Conservation (phyloP, 371 early-diverging fungal species). For the Choanephora cucurbitarum region DNA sequence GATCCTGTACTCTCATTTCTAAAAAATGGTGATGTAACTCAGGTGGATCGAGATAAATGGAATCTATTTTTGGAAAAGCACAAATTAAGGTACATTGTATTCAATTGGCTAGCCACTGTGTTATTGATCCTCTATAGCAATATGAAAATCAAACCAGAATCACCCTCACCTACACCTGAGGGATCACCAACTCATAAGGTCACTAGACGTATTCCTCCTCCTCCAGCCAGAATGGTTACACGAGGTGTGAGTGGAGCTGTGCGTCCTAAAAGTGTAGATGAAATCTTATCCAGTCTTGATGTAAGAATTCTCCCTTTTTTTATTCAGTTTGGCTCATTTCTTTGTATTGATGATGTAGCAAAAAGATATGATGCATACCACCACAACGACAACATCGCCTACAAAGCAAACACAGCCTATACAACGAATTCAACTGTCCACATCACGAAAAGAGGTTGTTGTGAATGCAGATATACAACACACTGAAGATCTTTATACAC, state of each 20-base stretch:
- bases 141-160: constrained; percentile 13
- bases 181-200: constrained; percentile 7
- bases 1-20: constrained; percentile 30
- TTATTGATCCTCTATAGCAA: not conserved
- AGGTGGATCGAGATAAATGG: constrained; percentile 41
- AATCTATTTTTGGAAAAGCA: constrained; percentile 34
- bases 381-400: not conserved
- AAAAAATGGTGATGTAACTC: constrained; percentile 33
- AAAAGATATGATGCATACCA: constrained; percentile 4
- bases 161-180: constrained; percentile 5
- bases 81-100: constrained; percentile 25
- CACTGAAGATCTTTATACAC: constrained; percentile 46
- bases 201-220: constrained; percentile 49
- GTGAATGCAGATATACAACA: constrained; percentile 70
- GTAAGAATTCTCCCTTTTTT: too few relatives aligned
- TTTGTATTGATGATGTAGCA: constrained; percentile 6
- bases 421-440: constrained; percentile 7
- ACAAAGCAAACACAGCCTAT: constrained; percentile 3
- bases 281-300: constrained; percentile 54
- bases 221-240: constrained; percentile 75
- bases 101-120: not conserved
- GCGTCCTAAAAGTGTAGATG: constrained; percentile 62
- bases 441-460: constrained; percentile 54
- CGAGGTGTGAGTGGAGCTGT: constrained; percentile 70
- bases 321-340: too few relatives aligned